Evolutionary conservation across 208 protist genomes (phyloP).

Genomic region (Novymonas esmeraldas): DNA sequence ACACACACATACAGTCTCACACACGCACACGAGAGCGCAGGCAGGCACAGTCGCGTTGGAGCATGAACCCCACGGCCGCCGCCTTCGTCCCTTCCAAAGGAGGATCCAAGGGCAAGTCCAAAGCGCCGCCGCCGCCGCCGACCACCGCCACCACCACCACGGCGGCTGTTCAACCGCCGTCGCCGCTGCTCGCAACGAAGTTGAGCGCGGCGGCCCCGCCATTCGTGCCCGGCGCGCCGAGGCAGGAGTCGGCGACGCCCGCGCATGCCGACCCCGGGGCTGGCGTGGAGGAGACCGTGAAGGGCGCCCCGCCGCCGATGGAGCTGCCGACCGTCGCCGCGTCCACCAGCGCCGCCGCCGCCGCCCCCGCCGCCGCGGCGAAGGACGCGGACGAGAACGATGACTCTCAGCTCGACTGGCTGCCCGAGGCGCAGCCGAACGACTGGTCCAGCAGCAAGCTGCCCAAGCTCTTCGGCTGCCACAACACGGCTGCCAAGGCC

Average conservation of each 20-base stretch:
- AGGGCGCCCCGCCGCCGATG: slow-evolving; percentile 3
- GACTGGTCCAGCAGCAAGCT: slow-evolving; percentile 60
- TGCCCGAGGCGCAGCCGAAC: slow-evolving; percentile 36
- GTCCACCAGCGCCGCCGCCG: slow-evolving; percentile 7
- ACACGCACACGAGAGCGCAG: too few species aligned
- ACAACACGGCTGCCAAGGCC: slow-evolving; percentile 58
- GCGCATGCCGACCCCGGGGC: slow-evolving; percentile 11
- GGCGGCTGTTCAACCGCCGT: slow-evolving; percentile 10
- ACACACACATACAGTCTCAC: neutral
- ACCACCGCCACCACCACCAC: neutral
- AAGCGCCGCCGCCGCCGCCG: neutral
- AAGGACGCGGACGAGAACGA: slow-evolving; percentile 24
- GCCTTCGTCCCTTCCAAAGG: slow-evolving; percentile 49
- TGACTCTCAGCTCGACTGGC: slow-evolving; percentile 36
- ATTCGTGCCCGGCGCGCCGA: slow-evolving; percentile 55
- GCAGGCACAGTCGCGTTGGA: too few species aligned
- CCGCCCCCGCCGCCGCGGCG: slow-evolving; percentile 8
- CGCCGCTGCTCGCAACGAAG: slow-evolving; percentile 34
- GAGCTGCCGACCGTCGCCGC: neutral
- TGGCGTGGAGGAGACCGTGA: neutral
- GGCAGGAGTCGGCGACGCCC: slow-evolving; percentile 7
- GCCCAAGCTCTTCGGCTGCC: slow-evolving; percentile 60
- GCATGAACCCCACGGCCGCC: slow-evolving; percentile 62
- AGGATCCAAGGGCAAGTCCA: slow-evolving; percentile 3
- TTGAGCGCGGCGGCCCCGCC: slow-evolving; percentile 58